Evolutionary conservation across 108 stramenopile species (phyloP).

Genomic region (Fragilaria radians): DNA sequence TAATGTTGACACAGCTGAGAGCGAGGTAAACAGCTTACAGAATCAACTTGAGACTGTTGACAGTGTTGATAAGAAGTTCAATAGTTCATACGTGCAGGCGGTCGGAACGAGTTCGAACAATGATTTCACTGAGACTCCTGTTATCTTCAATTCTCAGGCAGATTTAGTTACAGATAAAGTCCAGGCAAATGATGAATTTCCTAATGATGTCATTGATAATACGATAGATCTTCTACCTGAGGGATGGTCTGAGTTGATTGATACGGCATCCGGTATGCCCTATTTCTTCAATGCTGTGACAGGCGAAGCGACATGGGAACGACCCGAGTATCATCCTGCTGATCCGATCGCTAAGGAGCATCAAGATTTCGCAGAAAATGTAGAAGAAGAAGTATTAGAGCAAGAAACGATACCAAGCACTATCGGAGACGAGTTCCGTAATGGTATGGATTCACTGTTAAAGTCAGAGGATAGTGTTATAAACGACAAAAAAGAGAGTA

Average conservation of each 20-base stretch:
- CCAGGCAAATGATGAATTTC: too few relatives aligned
- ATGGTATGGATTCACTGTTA: not conserved
- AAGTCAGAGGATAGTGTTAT: not conserved
- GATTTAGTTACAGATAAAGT: not conserved
- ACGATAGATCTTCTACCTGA: conserved; percentile 14
- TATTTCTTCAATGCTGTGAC: conserved; percentile 43
- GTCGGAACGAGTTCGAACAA: too few relatives aligned
- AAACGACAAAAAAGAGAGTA: too few relatives aligned
- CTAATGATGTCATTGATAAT: conserved; percentile 5
- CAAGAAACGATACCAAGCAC: too few relatives aligned
- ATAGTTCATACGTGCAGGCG: too few relatives aligned
- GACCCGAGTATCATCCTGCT: conserved; percentile 13
- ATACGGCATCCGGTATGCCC: conserved; percentile 32
- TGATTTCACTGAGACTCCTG: too few relatives aligned
- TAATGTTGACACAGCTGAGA: too few relatives aligned
- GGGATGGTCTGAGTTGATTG: conserved; percentile 45
- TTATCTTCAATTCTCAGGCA: conserved; percentile 2
- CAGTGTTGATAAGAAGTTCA: too few relatives aligned
- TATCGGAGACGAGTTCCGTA: too few relatives aligned
- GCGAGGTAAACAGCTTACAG: too few relatives aligned
- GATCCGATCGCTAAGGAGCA: not conserved
- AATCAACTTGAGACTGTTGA: too few relatives aligned
- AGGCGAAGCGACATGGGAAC: conserved; percentile 43
- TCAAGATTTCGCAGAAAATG: not conserved
- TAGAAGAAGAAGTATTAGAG: conserved; percentile 5